Conservation (phyloP, 345 rosid species). For the Pistacia atlantica region DNA sequence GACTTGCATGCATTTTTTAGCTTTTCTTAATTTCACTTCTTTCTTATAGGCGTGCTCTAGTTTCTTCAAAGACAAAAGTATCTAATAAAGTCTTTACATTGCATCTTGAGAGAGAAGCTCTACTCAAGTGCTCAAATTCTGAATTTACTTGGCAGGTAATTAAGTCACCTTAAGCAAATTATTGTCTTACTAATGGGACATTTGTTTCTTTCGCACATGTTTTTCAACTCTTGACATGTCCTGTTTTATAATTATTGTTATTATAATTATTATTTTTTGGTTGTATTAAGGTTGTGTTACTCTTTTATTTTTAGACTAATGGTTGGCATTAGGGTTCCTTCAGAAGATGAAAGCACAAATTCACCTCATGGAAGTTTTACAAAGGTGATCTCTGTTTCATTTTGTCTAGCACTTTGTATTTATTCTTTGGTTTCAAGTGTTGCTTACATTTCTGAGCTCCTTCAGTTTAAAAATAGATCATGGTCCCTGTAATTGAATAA, state of each 20-base stretch:
- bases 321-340: constrained; percentile 65
- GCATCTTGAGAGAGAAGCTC: constrained; percentile 52
- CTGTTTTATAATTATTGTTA: neutral
- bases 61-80: constrained; percentile 66
- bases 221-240: neutral
- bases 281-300: constrained; percentile 3
- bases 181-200: neutral
- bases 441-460: neutral
- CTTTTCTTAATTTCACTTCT: neutral
- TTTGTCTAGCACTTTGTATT: no score
- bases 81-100: constrained; percentile 59
- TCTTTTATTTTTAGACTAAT: constrained; percentile 37
- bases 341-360: constrained; percentile 41
- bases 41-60: constrained; percentile 47
- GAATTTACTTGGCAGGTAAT: constrained; percentile 58
- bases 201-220: neutral
- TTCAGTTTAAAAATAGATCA: neutral
- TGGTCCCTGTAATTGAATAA: neutral
- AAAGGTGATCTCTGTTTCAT: constrained; percentile 35
- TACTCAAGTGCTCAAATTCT: constrained; percentile 36
- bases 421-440: neutral
- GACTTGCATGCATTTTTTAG: neutral
- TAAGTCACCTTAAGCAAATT: constrained; percentile 9
- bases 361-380: constrained; percentile 74
- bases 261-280: neutral